Evolutionary conservation across 163 green algal genomes (phyloP), one percentile per base, ranked within the genome.

Genomic region (Scenedesmus sp.): DNA sequence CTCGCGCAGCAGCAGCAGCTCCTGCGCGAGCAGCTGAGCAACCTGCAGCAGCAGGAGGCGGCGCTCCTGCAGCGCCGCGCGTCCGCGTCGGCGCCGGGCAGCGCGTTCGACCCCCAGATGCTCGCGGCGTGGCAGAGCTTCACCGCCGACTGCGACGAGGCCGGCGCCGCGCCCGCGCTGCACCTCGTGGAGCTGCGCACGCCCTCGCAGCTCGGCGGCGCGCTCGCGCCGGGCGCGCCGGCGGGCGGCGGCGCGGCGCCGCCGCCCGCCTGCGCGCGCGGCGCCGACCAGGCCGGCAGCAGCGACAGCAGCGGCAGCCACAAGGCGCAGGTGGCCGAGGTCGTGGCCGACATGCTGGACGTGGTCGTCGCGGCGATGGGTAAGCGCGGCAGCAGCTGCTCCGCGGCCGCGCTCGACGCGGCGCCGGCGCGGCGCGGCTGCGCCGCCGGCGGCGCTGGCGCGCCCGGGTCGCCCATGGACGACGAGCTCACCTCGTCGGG

Each of bases 71-170:
- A 58, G n/a, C 13, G 33, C 4, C 54, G 58, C 14, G 34, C 53
- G 24, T 26, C 54, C 22, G 34, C 42, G 36, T 26, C 31, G 17
- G 13, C 1, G 62, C 33, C 1, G 62, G 18, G 6, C n/a, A 10
- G 28, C 13, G n/a, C 20, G n/a, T 54, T 34, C 20, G 36, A 67
- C 17, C 53, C 69, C 0, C 54, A 67, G n/a, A 39, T 67, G 69
- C 36, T 76, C 17, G 67, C 67, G 18, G 67, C 67, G 1, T 76
- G 67, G 67, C 67, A 76, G 9, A 76, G 67, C 67, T 76, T 76
- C 51, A 65, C 67, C 13, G 28, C 67, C 39, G 67, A 76, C 4
- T 39, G 29, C 26, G 42, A 48, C 20, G 45, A 36, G 45, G 29
- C n/a, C 4, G 18, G 47, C 2, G 29, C 36, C 29, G 29, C 48